Evolutionary conservation across 2,329 filamentous ascomycete genomes (phyloP).

Genomic region (Colletotrichum orbiculare): DNA sequence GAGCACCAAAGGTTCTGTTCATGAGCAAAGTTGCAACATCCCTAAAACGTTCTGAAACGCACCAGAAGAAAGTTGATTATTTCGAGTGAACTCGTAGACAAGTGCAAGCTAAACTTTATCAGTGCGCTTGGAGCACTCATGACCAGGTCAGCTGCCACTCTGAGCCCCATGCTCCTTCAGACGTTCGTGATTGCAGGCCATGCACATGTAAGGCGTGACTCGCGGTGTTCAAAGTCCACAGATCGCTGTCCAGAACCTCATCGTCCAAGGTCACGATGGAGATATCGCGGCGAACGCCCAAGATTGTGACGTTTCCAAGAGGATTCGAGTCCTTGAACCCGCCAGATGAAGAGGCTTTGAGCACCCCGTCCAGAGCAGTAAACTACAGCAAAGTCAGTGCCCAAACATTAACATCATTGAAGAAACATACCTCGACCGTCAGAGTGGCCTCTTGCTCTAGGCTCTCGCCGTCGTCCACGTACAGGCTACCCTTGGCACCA

Average conservation of each 20-base stretch:
- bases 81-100: no score
- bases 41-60: no score
- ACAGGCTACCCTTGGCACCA: slow-evolving; percentile 70
- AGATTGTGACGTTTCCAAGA: slow-evolving; percentile 70
- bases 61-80: no score
- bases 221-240: slow-evolving; percentile 16
- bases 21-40: no score
- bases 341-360: slow-evolving; percentile 62
- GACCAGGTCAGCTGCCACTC: slow-evolving; percentile 25
- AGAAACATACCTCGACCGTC: slow-evolving; percentile 57
- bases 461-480: slow-evolving; percentile 81
- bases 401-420: slow-evolving; percentile 15
- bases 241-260: slow-evolving; percentile 47
- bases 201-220: slow-evolving; percentile 14
- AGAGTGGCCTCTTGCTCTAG: slow-evolving; percentile 59
- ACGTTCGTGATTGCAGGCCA: slow-evolving; percentile 4
- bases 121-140: background rate
- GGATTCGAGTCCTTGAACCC: slow-evolving; percentile 66
- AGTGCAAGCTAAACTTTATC: no score
- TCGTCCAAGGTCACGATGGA: slow-evolving; percentile 65
- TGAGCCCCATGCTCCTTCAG: slow-evolving; percentile 18
- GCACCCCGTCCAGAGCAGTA: slow-evolving; percentile 50
- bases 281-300: slow-evolving; percentile 61
- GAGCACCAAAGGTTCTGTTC: no score
- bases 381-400: slow-evolving; percentile 47